phyloP scores from a whole-genome alignment of 2,329 filamentous ascomycete genomes.

The Colletotrichum abscissum region DNA sequence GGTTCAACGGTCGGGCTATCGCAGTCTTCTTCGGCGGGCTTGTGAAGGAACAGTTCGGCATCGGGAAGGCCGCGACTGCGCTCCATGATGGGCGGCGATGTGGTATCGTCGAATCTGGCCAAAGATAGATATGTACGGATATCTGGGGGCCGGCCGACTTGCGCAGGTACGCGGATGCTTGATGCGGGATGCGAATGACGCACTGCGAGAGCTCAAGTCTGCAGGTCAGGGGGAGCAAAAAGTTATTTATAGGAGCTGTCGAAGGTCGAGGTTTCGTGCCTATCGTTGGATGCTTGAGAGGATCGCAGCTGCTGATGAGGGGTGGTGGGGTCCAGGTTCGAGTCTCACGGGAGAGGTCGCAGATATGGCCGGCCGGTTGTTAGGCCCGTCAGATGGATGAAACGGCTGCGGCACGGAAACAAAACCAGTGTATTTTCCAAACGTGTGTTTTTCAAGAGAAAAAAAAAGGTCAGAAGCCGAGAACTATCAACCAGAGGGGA shows the following conservation, averaged over 20 bases:
- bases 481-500: not conserved
- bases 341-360: constrained; percentile 28
- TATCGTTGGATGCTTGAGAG: constrained; percentile 27
- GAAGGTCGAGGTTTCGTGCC: constrained; percentile 34
- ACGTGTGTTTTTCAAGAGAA: not conserved
- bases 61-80: constrained; percentile 75
- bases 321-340: constrained; percentile 33
- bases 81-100: constrained; percentile 53
- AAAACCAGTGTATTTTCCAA: not conserved
- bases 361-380: constrained; percentile 33
- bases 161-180: constrained; percentile 38
- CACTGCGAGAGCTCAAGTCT: constrained; percentile 29
- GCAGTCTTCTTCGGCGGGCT: constrained; percentile 60
- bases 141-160: constrained; percentile 26
- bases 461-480: not conserved
- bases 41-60: constrained; percentile 85
- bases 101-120: constrained; percentile 29
- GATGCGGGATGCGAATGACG: constrained; percentile 31
- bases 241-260: constrained; percentile 41
- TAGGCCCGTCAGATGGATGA: constrained; percentile 23
- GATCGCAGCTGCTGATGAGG: constrained; percentile 28
- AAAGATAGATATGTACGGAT: constrained; percentile 9
- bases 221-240: constrained; percentile 22
- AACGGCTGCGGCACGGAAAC: constrained; percentile 21
- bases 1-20: constrained; percentile 87